Evolutionary conservation across 495 filamentous ascomycete species (phyloP), one percentile per base, ranked within the genome.

Genomic region (Penicillium cataractarum): DNA sequence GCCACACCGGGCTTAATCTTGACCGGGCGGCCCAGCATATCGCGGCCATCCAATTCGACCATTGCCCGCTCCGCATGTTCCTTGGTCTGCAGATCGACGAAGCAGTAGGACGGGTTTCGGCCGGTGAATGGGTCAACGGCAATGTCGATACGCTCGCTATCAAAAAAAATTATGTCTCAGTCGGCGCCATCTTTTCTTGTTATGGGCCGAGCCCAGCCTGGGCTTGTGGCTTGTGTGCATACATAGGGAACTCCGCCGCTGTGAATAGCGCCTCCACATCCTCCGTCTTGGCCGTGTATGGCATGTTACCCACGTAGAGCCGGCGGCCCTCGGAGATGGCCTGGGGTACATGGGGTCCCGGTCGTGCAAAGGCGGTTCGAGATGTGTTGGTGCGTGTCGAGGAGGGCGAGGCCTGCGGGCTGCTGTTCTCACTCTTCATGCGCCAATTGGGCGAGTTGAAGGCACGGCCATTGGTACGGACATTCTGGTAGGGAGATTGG

Each of bases 71-170:
- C 79, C 1, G 87, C 87, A 21, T 81, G 65, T n/a, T 85, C 83
- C 58, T 79, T 78, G 32, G 76, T 81, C 21, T 74, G 60, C 55
- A 90, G 80, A 65, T 90, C 87, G 54, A 90, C 83, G 56, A 90
- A 90, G 74, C 88, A 91, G 74, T 90, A 90, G 6, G 86, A 88
- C 4, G 87, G 87, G 70, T 90, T 91, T 15, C 87, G 74, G 48
- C 85, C 85, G 24, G 85, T 87, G 67, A 88, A 85, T 19, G 87
- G 85, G 69, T 90, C 87, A 53, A 88, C 79, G 9, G 86, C 85
- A 68, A 90, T 88, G 67, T 87, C 85, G 61, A 91, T 86, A 39
- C 82, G 82, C 68, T 83, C 80, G 66, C 84, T 80, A 70, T 74
- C 64, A 66, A 65, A 48, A 58, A 66, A 65, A 48, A 58, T 65